These are phyloP conservation scores for Rutidosis leptorrhynchoides DNA, from an alignment of 129 eudicot genomes.

Conservation along the genomic window DNA sequence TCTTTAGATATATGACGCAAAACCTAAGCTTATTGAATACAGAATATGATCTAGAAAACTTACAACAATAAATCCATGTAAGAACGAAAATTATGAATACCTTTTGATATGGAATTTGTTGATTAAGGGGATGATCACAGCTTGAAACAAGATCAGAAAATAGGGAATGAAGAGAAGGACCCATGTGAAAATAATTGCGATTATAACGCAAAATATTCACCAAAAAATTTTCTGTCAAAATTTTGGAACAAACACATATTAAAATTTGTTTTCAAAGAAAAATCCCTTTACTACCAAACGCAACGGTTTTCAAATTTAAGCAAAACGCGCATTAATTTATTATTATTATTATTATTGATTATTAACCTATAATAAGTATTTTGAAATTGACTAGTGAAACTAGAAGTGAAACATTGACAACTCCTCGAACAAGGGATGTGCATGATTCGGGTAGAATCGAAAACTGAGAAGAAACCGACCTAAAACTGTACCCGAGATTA, in stretches of 20 bases:
- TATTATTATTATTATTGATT: no score
- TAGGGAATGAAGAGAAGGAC: slow-evolving; percentile 24
- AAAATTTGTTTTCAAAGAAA: no score
- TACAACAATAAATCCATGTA: background rate
- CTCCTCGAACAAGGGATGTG: no score
- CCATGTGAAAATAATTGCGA: slow-evolving; percentile 25
- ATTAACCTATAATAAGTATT: no score
- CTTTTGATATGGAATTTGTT: slow-evolving; percentile 25
- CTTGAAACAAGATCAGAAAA: slow-evolving; percentile 15
- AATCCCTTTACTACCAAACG: no score
- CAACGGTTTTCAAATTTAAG: no score
- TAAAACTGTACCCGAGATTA: no score
- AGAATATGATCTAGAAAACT: slow-evolving; percentile 2
- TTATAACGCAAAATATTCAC: slow-evolving; percentile 33
- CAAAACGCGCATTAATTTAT: no score
- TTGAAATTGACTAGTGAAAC: no score
- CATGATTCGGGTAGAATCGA: no score
- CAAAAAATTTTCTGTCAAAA: slow-evolving; percentile 7
- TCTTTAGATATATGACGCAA: slow-evolving; percentile 12
- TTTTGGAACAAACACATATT: background rate
- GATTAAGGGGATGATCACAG: slow-evolving; percentile 22
- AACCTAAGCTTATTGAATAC: slow-evolving; percentile 5
- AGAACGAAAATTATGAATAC: slow-evolving; percentile 9
- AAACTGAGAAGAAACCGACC: no score
- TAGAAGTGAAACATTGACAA: no score